phyloP scores from a whole-genome alignment of 768 basidiomycete species.

The Cantharellus anzutake region DNA sequence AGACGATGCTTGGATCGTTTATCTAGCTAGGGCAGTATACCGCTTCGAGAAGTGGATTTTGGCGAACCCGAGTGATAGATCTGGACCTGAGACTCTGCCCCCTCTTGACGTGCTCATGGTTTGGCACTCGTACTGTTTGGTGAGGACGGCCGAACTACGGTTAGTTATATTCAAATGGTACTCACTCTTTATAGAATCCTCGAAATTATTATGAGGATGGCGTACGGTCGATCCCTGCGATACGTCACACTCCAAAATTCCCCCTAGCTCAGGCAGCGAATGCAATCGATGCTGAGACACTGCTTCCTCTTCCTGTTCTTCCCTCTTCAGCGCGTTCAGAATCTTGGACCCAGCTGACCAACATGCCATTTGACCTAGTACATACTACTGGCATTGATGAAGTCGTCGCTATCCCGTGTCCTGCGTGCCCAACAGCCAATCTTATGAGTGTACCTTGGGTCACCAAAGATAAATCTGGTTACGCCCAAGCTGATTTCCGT shows the following conservation, averaged over 20 bases:
- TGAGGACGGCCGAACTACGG: not conserved
- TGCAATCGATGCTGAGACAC: constrained; percentile 5
- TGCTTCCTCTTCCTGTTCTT: constrained; percentile 2
- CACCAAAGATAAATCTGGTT: constrained; percentile 6
- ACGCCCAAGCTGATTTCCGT: constrained; percentile 10
- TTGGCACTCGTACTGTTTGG: constrained; percentile 10
- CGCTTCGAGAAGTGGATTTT: constrained; percentile 9
- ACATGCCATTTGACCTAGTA: constrained; percentile 5
- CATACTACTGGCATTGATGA: not conserved
- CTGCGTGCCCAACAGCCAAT: not conserved
- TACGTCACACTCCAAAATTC: not conserved
- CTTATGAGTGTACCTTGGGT: constrained; percentile 6
- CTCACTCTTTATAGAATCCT: constrained; percentile 8
- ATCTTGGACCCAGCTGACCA: constrained; percentile 1
- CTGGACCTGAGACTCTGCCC: not conserved
- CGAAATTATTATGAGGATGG: constrained; percentile 9
- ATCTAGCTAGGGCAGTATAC: constrained; percentile 8
- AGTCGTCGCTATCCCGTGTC: not conserved
- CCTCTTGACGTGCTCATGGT: constrained; percentile 11
- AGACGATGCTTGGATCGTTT: constrained; percentile 10
- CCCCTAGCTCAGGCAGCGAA: constrained; percentile 6
- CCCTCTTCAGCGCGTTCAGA: not conserved
- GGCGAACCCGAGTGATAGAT: not conserved
- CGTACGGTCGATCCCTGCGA: not conserved
- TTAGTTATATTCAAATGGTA: not conserved